Percentiles rank a stretch among this genome's conserved stretches.
These are phyloP conservation scores for Zymoseptoria tritici DNA, from an alignment of 2,329 filamentous ascomycete genomes.

Conservation along the genomic window DNA sequence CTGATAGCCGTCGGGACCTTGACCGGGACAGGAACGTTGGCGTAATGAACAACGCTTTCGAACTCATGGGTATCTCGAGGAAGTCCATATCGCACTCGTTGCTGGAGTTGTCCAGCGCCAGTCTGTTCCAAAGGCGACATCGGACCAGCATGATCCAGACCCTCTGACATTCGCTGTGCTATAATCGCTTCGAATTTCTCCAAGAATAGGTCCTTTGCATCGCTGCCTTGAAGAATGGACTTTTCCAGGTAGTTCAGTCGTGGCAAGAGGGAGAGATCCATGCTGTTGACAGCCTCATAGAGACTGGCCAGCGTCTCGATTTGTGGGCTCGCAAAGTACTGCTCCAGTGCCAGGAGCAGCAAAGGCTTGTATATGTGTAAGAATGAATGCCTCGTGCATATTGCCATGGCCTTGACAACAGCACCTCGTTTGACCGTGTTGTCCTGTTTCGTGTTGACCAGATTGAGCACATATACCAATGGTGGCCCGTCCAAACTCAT, in stretches of 20 bases:
- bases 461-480: conserved; percentile 90
- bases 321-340: conserved; percentile 90
- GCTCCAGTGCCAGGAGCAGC: conserved; percentile 80
- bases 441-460: conserved; percentile 98
- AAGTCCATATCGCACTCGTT: conserved; percentile 55
- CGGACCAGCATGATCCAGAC: conserved; percentile 30
- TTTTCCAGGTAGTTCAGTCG: conserved; percentile 75
- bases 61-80: conserved; percentile 97
- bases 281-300: conserved; percentile 88
- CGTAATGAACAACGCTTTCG: conserved; percentile 90
- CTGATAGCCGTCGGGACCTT: conserved; percentile 91
- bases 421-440: conserved; percentile 86
- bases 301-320: conserved; percentile 80
- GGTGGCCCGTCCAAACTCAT: conserved; percentile 71
- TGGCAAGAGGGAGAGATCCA: conserved; percentile 94
- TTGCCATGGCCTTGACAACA: conserved; percentile 96
- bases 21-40: conserved; percentile 91
- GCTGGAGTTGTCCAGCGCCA: conserved; percentile 43
- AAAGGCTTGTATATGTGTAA: conserved; percentile 98
- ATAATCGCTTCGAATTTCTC: conserved; percentile 98
- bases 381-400: conserved; percentile 95
- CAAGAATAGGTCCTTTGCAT: conserved; percentile 92
- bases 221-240: conserved; percentile 78
- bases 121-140: conserved; percentile 11
- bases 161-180: conserved; percentile 67